These are phyloP conservation scores for Clitoria ternatea DNA, from an alignment of 306 rosid genomes.

Conservation along the genomic window DNA sequence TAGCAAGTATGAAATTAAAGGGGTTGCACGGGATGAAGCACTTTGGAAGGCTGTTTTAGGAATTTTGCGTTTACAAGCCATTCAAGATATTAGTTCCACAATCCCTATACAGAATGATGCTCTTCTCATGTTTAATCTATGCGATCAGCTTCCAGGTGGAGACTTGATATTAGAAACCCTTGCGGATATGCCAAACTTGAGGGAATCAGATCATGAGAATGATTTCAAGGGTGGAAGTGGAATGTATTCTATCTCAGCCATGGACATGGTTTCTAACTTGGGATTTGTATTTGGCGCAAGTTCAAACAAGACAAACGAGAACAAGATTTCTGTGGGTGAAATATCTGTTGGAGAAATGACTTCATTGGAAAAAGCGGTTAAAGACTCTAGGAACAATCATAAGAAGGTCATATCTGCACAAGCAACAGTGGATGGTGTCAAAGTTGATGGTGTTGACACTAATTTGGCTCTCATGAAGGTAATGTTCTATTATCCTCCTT, in stretches of 20 bases:
- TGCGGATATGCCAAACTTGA: slow-evolving; percentile 54
- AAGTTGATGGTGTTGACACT: slow-evolving; percentile 94
- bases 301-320: slow-evolving; percentile 45
- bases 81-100: slow-evolving; percentile 60
- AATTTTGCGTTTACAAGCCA: slow-evolving; percentile 78
- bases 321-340: slow-evolving; percentile 82
- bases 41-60: slow-evolving; percentile 95
- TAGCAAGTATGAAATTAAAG: slow-evolving; percentile 52
- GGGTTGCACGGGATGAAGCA: slow-evolving; percentile 71
- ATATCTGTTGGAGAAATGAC: slow-evolving; percentile 86
- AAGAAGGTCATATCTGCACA: slow-evolving; percentile 82
- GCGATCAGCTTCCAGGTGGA: slow-evolving; percentile 97
- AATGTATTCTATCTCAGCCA: slow-evolving; percentile 75
- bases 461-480: slow-evolving; percentile 98
- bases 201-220: slow-evolving; percentile 42
- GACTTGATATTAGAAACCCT: slow-evolving; percentile 91
- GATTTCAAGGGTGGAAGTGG: slow-evolving; percentile 46
- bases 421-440: slow-evolving; percentile 89
- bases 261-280: slow-evolving; percentile 70
- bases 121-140: slow-evolving; percentile 87
- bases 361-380: slow-evolving; percentile 66
- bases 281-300: slow-evolving; percentile 75
- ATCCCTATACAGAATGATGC: slow-evolving; percentile 45
- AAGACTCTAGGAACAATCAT: slow-evolving; percentile 70
- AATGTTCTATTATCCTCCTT: slow-evolving; percentile 14